These are phyloP conservation scores for Croton laevigatus DNA, from an alignment of 441 rosid species.

Conservation along the genomic window DNA sequence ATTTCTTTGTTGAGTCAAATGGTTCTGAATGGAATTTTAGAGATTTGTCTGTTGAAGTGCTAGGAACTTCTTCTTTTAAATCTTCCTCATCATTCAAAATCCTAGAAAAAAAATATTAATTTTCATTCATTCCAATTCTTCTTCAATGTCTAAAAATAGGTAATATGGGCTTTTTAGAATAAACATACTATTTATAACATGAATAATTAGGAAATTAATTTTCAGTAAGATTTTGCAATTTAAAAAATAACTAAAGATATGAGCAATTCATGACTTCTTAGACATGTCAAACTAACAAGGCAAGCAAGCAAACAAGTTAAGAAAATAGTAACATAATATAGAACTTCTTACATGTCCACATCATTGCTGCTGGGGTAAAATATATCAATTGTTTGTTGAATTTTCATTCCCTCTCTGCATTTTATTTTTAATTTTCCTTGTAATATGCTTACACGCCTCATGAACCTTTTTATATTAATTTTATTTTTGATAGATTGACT, in stretches of 20 bases:
- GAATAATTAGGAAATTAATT: neutral
- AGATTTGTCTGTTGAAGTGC: slow-evolving; percentile 71
- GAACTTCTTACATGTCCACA: slow-evolving; percentile 71
- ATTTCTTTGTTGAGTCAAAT: slow-evolving; percentile 40
- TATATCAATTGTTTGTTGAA: too few relatives aligned
- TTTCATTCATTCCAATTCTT: neutral
- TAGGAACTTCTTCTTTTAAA: slow-evolving; percentile 40
- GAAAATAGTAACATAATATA: slow-evolving; percentile 9
- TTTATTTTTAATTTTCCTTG: too few relatives aligned
- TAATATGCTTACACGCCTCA: too few relatives aligned
- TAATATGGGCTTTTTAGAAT: neutral
- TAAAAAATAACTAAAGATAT: too few relatives aligned
- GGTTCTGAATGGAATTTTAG: slow-evolving; percentile 38
- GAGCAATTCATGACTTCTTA: neutral
- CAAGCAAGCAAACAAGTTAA: neutral
- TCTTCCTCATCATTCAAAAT: slow-evolving; percentile 59
- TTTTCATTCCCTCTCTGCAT: too few relatives aligned
- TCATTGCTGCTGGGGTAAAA: too few relatives aligned
- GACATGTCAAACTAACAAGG: neutral
- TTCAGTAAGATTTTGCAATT: neutral
- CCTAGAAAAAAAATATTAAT: slow-evolving; percentile 42
- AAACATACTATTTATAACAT: neutral
- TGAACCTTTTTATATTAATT: too few relatives aligned
- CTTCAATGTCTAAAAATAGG: neutral
- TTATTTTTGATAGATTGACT: too few relatives aligned